Base-by-base conservation (phyloP, 495 filamentous ascomycete species). In the Aspergillus coremiiformis region DNA sequence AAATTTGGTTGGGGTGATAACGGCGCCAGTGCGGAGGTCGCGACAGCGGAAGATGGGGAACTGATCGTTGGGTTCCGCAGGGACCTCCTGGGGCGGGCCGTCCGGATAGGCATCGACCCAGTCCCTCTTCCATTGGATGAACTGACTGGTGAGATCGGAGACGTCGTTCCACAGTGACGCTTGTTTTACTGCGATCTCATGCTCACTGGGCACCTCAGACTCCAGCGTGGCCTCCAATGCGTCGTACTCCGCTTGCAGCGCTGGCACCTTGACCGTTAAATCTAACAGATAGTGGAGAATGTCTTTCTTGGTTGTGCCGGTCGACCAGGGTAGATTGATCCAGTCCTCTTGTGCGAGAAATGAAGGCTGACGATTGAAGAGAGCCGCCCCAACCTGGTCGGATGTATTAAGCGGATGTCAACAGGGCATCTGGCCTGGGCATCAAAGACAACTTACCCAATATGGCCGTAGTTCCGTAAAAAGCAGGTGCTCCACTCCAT, bases 271-370 rank as follows among this genome's bases (percentile, higher is more conserved):
- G n/a, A 65, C 61, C 1, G 66, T 71, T 15, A 75, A 53, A 44
- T 75, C 72, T 5, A 75, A 43, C 0, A 75, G 50, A 45, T 72
- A 61, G 44, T 75, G 72, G 1, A 73, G 42, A 15, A 75, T 66
- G 41, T 75, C 68, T 53, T 73, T 75, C 2, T 54, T 61, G 24
- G 64, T 72, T 22, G 70, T 72, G 1, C 62, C 64, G 24, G 63
- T 63, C 26, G 70, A 66, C 72, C 72, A 75, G 0, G 72, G 72
- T 19, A 75, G 56, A 22, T 63, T 75, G 43, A 69, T 73, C 72
- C 72, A 75, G 32, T 71, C 69, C 29, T 71, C 62, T 19, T 48
- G 59, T 12, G 67, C 66, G 22, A 75, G 57, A 44, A 73, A 75
- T 4, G 66, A 65, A 7, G 68, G 63, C 20, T 54, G 45, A 19